Evolutionary conservation across 2,329 filamentous ascomycete genomes (phyloP), one percentile per base, ranked within the genome.

Genomic region (Penicillium sp.): DNA sequence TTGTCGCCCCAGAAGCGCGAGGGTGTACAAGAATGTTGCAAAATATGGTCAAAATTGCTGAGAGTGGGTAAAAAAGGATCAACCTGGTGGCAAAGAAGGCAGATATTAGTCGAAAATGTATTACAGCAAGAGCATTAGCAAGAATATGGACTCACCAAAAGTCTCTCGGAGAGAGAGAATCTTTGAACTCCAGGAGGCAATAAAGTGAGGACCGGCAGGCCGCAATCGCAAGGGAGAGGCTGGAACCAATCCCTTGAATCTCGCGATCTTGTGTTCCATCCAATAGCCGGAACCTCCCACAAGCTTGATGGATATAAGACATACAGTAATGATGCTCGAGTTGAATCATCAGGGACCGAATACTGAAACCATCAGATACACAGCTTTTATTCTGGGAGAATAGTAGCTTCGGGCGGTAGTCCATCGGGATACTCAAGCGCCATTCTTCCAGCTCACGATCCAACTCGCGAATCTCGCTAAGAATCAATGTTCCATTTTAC

Each of bases 361-460:
- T 78, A 18, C 65, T 74, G 4, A 67, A 55, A 2, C 51, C 8
- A 21, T 10, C 10, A 13, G 48, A 42, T 31, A 18, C 36, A 9
- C 22, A 42, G 11, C 13, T 22, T 43, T 22, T 42, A 11, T 67
- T 61, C 14, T 22, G 45, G 10, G 43, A 43, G 7, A 75, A 67
- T 0, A 75, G 73, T 1, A 83, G 63, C 1, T 66, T 68, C 0
- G 80, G 81, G 0, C 79, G 70, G 11, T 71, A 74, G 0, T 69
- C 58, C 1, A 60, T 55, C 0, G 77, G 75, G 0, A 83, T 47
- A 3, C 32, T 24, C 8, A 73, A 56, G 0, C 81, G 72, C 81
- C 81, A 83, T 7, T 62, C 62, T 44, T 83, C 81, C 0, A 83
- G 65, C 31, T 82, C 78, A 22, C 79, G 76, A 46, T 83, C 81